These are phyloP conservation scores for Euphorbia schlechtendalii DNA, from an alignment of 441 rosid genomes.

Conservation along the genomic window DNA sequence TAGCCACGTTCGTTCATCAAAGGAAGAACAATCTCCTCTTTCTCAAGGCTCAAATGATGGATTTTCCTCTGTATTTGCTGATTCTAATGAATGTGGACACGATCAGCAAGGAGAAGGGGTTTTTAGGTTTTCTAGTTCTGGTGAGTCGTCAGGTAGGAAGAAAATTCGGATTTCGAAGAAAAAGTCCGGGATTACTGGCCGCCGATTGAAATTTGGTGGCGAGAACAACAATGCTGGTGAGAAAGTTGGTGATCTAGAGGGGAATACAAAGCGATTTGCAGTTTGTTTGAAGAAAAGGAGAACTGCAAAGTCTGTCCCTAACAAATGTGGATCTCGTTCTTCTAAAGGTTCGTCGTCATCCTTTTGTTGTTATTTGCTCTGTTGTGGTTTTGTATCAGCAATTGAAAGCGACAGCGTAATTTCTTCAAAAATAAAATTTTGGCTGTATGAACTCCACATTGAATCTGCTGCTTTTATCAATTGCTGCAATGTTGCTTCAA, in stretches of 20 bases:
- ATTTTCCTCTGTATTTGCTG: slow-evolving; percentile 17
- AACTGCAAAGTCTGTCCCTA: slow-evolving; percentile 37
- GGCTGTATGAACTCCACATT: too few species aligned
- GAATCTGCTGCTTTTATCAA: too few species aligned
- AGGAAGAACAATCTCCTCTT: background rate
- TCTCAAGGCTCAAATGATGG: background rate
- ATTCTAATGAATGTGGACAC: slow-evolving; percentile 23
- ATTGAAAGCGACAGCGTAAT: background rate
- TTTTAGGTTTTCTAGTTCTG: slow-evolving; percentile 71
- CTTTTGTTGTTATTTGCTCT: background rate
- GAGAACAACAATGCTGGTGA: slow-evolving; percentile 23
- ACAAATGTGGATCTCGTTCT: slow-evolving; percentile 33
- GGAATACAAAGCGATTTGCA: slow-evolving; percentile 26
- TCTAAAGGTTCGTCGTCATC: slow-evolving; percentile 25
- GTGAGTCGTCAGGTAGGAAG: slow-evolving; percentile 27
- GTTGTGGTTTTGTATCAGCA: background rate
- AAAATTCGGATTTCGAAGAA: slow-evolving; percentile 27
- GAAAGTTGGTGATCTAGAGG: slow-evolving; percentile 29
- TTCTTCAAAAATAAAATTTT: background rate
- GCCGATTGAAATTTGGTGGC: slow-evolving; percentile 17
- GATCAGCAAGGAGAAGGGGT: slow-evolving; percentile 32
- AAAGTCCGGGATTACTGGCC: slow-evolving; percentile 23
- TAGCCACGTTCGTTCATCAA: slow-evolving; percentile 4
- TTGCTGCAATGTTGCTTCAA: background rate
- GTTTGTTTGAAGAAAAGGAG: slow-evolving; percentile 56